A percentile compares a stretch with the other conserved stretches of the same genome.
These are phyloP conservation scores for Calocybe cyanea DNA, from an alignment of 768 basidiomycete genomes.

Conservation along the genomic window DNA sequence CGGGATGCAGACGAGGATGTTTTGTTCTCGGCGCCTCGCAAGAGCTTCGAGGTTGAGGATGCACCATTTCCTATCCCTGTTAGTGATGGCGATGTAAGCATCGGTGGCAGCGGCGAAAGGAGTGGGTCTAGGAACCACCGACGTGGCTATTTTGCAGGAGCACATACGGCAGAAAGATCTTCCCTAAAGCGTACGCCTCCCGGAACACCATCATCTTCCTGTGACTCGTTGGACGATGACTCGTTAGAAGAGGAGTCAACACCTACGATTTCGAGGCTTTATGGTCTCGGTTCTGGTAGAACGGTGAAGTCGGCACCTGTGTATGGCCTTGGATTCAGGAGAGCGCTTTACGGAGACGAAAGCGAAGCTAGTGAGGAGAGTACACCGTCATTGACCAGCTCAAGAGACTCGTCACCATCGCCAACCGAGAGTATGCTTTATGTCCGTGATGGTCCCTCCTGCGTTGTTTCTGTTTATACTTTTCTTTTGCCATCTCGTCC, in stretches of 20 bases:
- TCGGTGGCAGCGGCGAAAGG: background rate
- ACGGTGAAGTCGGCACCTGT: background rate
- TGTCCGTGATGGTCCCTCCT: conserved; percentile 1
- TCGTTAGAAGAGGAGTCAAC: conserved; percentile 15
- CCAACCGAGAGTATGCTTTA: background rate
- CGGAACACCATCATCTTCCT: conserved; percentile 34
- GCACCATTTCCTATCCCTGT: background rate
- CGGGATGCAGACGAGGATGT: conserved; percentile 39
- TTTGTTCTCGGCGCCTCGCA: conserved; percentile 1
- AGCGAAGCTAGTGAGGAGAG: conserved; percentile 32
- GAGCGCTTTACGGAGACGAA: background rate
- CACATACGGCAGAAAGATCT: conserved; percentile 7
- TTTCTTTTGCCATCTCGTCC: too few species aligned
- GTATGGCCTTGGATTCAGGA: conserved; percentile 3
- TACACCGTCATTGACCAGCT: conserved; percentile 47
- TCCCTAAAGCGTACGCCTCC: conserved; percentile 44
- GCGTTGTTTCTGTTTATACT: too few species aligned
- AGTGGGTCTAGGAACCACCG: conserved; percentile 44
- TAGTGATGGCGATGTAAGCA: too few species aligned
- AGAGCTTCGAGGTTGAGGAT: conserved; percentile 1
- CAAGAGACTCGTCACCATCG: conserved; percentile 23
- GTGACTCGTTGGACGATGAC: background rate
- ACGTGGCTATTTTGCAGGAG: conserved; percentile 50
- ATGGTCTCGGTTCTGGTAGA: conserved; percentile 33
- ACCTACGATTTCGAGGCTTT: conserved; percentile 27